Base-by-base conservation (phyloP, 805 yeast species). In the Saturnispora ahearnii region DNA sequence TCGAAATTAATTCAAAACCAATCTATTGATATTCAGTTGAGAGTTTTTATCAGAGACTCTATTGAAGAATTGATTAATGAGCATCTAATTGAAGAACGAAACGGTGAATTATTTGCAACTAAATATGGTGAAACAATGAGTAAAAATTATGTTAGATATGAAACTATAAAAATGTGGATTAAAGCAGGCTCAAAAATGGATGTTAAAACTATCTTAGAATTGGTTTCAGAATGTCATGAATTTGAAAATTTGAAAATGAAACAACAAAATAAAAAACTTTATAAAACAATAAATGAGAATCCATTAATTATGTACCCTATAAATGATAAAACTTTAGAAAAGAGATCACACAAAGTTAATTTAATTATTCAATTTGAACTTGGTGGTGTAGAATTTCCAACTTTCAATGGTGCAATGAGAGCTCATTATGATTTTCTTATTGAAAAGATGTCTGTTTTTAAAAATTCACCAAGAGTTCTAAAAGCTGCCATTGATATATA, bases 51-150 rank as follows among this genome's bases (percentile, higher is more conserved):
- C 3, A 49, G 44, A 18, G 22, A 41, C 15, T 60, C 67, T 7
- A 47, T 77, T 3, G 53, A 61, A 7, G 64, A 62, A 24, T 60
- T 77, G 18, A 43, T 59, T 5, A 58, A 59, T 11, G 63, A 62
- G 12, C 47, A 60, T n/a, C 54, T 78, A 5, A 59, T 72, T 8
- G 53, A 55, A 6, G 15, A 52, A 3, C 38, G 49, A 3, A 52
- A 51, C 5, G 51, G 49, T 0, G 49, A 38, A 1, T 65, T 61
- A 26, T 38, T 49, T 5, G 63, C 73, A 28, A 70, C 81, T 0
- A 55, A 64, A 0, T 74, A 59, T 59, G 82, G 82, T 0, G 57
- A 60, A 30, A 65, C 81, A 0, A 71, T 79, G 81, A 68, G 75
- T 2, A 70, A 67, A 47, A 74, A 75, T 52, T 77, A 76, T 56